These are phyloP conservation scores for Leccinum pellstonianum DNA, from an alignment of 768 basidiomycete genomes.

Conservation along the genomic window DNA sequence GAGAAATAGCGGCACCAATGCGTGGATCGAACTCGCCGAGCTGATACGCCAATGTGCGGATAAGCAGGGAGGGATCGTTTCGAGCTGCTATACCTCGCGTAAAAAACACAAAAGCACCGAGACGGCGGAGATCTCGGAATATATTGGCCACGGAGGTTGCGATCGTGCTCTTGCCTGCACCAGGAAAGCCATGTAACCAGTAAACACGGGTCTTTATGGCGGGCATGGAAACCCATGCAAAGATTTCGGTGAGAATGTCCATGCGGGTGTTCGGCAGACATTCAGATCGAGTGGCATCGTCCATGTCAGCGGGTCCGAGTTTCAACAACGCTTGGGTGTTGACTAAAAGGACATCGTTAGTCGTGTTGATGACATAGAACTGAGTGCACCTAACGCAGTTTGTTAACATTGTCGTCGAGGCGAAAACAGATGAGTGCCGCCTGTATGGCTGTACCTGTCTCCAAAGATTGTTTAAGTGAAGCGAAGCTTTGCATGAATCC, in stretches of 20 bases:
- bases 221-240: slow-evolving; percentile 27
- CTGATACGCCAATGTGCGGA: slow-evolving; percentile 37
- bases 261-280: slow-evolving; percentile 34
- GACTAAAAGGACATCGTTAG: slow-evolving; percentile 13
- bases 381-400: slow-evolving; percentile 21
- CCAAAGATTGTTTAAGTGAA: slow-evolving; percentile 27
- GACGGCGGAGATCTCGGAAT: slow-evolving; percentile 32
- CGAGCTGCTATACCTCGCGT: slow-evolving; percentile 30
- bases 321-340: slow-evolving; percentile 22
- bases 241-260: slow-evolving; percentile 28
- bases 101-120: slow-evolving; percentile 38
- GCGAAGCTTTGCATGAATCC: slow-evolving; percentile 24
- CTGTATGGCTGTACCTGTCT: slow-evolving; percentile 26
- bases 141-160: slow-evolving; percentile 36
- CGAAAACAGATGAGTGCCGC: slow-evolving; percentile 29
- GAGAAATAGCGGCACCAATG: slow-evolving; percentile 26
- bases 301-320: slow-evolving; percentile 32
- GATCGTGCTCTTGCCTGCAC: slow-evolving; percentile 38
- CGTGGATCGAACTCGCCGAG: slow-evolving; percentile 34
- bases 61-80: slow-evolving; percentile 30
- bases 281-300: slow-evolving; percentile 22
- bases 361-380: not conserved
- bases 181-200: slow-evolving; percentile 37
- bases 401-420: slow-evolving; percentile 27
- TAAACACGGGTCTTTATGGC: slow-evolving; percentile 22